These are phyloP conservation scores for Serendipita sp. DNA, from an alignment of 768 basidiomycete genomes.

Conservation along the genomic window DNA sequence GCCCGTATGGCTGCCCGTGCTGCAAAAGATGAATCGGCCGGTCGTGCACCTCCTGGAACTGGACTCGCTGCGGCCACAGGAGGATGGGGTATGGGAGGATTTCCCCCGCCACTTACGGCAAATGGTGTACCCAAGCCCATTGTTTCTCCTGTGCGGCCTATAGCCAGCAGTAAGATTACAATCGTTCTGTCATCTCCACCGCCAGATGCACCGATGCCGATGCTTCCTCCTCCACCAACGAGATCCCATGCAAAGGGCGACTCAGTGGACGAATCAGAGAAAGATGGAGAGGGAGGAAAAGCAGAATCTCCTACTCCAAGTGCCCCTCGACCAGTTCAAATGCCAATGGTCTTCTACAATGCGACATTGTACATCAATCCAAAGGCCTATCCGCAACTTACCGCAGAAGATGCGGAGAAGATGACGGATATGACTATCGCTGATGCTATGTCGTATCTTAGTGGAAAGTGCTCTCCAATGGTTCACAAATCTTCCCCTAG, in stretches of 20 bases:
- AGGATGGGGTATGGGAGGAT: slow-evolving; percentile 1
- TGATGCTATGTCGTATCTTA: not conserved
- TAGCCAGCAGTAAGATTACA: not conserved
- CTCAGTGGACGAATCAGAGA: not conserved
- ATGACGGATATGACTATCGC: not conserved
- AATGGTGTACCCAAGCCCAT: not conserved
- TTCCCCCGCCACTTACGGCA: not conserved
- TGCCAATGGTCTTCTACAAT: not conserved
- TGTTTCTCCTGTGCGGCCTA: not conserved
- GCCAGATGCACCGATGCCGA: not conserved
- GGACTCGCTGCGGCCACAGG: not conserved
- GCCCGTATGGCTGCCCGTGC: not conserved
- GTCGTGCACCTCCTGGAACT: slow-evolving; percentile 3
- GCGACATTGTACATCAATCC: not conserved
- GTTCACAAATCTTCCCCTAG: no score
- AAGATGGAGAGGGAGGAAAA: not conserved
- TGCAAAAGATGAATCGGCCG: not conserved
- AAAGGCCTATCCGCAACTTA: not conserved
- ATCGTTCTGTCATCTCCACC: not conserved
- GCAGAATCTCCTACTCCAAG: not conserved
- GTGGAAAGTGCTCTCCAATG: not conserved
- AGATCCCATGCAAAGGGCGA: not conserved
- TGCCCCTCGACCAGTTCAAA: not conserved
- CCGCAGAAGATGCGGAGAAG: not conserved
- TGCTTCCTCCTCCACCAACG: not conserved